Base-by-base conservation (phyloP, 805 yeast species). In the Zygosaccharomyces bisporus region DNA sequence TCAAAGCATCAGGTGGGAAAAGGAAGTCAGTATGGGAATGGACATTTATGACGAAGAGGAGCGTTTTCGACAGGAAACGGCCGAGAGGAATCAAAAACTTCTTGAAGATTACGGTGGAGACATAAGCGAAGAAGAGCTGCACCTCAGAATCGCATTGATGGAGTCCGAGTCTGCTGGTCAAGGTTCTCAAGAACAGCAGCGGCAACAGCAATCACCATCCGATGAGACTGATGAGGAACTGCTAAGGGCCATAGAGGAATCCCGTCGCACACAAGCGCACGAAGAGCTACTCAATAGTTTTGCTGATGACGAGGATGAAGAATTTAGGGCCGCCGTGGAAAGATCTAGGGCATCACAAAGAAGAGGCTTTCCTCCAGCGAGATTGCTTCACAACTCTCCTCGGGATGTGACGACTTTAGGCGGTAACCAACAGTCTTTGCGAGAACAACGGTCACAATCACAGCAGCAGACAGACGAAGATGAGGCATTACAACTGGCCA, bases 111-210 rank as follows among this genome's bases (percentile, higher is more conserved):
- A 59, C 41, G 61, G 64, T 41, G 67, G 67, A 19, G 63, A 58
- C 43, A 32, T 60, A 3, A 64, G 63, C 29, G 64, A 61, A 21
- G 67, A 65, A 16, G 63, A 64, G 20, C 36, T 60, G 7, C 64
- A 61, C 34, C 43, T 64, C 33, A 48, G 54, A 40, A 64, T 65
- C 37, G 69, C 69, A 2, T 37, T 65, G 20, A 47, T 64, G 53
- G 69, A 65, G 43, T 65, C 69, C 2, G 54, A 55, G 42, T 18
- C 33, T 1, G 30, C 10, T 35, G 44, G 19, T 6, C 38, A 24
- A 23, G 33, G 43, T 12, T 40, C 16, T 3, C 41, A 30, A 17
- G 43, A 32, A 12, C 45, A 38, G 3, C 21, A 29, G 6, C 27
- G 10, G 27, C 31, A 30, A 23, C 24, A 20, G 12, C 31, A 25